phyloP scores from a whole-genome alignment of 106 monocot species.

The Platanthera guangdongensis region DNA sequence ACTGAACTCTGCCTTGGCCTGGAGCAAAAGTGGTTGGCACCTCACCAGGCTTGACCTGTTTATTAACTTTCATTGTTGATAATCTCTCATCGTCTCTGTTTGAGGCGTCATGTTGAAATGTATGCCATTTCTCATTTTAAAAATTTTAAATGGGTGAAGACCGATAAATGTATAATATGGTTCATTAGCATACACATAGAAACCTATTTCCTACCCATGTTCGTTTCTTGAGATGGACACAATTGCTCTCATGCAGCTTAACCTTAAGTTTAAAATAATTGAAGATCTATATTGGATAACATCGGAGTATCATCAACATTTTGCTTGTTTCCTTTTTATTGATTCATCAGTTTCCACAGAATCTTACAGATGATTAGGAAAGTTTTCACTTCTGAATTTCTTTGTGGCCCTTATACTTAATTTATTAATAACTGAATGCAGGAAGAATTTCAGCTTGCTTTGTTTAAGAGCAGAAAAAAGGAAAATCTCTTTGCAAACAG shows the following conservation, averaged over 20 bases:
- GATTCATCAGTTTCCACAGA: neutral
- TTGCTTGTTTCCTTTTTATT: neutral
- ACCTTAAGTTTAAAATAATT: neutral
- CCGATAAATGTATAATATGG: neutral
- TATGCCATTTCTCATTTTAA: too few species aligned
- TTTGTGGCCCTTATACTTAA: neutral
- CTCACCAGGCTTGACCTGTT: neutral
- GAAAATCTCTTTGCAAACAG: conserved; percentile 87
- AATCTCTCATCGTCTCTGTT: neutral
- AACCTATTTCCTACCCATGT: neutral
- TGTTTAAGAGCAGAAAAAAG: conserved; percentile 72
- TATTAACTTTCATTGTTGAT: neutral
- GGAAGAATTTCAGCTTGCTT: conserved; percentile 94
- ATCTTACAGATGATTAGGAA: neutral
- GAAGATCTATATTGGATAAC: neutral
- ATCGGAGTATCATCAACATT: neutral
- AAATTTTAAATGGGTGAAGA: too few species aligned
- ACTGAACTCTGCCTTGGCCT: neutral
- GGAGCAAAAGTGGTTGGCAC: neutral
- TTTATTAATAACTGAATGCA: conserved; percentile 26
- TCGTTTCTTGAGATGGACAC: neutral
- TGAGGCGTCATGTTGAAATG: too few species aligned
- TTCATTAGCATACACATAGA: neutral
- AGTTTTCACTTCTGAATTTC: neutral
- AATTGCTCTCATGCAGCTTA: neutral